Evolutionary conservation across 2,329 filamentous ascomycete genomes (phyloP), one percentile per base, ranked within the genome.

Genomic region (Fusarium pseudoanthophilum): DNA sequence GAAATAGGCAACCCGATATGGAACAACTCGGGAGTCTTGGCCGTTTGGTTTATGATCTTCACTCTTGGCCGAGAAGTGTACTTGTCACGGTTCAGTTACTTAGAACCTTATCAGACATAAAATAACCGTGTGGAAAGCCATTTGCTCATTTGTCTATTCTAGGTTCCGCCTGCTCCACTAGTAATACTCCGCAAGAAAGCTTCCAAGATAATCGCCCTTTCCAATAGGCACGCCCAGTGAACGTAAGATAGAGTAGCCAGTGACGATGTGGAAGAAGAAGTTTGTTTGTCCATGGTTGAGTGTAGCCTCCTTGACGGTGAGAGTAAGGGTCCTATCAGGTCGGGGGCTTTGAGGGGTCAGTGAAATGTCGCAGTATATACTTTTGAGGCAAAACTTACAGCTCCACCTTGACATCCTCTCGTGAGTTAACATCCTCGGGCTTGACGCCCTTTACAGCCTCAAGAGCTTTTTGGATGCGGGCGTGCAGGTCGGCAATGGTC

Each of bases 1-100:
- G 21, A 11, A 21, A 18, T 2, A n/a, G 3, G 15, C 0, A 18
- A 10, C 28, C 2, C 7, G 2, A 32, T 9, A 2, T 11, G 0
- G 15, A 14, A 11, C 28, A n/a, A 2, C 15, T 13, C 7, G 10
- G 15, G 15, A 32, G 14, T 16, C 28, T n/a, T 32, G 7, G 4
- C 3, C 3, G 5, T 4, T 10, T 5, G 4, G 1, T 9, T 4
- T 15, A 18, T 10, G 15, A 10, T n/a, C 11, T 1, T 32, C 21
- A 32, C 9, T 2, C 16, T 21, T 7, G 9, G 4, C 7, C 0
- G 5, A 7, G 14, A 21, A 7, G 7, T 18, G 5, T 13, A 7
- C 1, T 13, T 18, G 10, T 28, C 34, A 21, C 51, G 28, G 7
- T 28, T 13, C 3, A 26, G 14, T 11, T 18, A 26, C 9, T 53